Percentiles rank a stretch among this genome's conserved stretches.
These are phyloP conservation scores for Sequoiadendron giganteum DNA, from an alignment of 75 land plant genomes.

Conservation along the genomic window DNA sequence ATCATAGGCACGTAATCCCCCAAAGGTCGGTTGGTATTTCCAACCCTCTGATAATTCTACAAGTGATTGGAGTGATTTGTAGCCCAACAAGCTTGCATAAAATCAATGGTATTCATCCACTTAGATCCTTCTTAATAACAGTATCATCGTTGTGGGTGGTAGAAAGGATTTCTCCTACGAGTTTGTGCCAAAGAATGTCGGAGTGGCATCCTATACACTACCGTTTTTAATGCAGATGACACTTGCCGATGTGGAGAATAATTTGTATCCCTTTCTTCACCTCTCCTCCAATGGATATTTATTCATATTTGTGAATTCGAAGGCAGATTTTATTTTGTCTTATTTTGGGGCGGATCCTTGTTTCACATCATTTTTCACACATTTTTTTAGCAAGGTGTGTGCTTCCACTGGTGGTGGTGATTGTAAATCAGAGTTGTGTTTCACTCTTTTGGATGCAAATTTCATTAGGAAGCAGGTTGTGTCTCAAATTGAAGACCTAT, in stretches of 20 bases:
- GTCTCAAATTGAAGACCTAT: no score
- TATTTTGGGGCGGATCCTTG: no score
- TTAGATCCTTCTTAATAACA: conserved; percentile 56
- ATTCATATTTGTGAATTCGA: conserved; percentile 53
- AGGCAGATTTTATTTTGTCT: no score
- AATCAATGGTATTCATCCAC: conserved; percentile 41
- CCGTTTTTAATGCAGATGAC: conserved; percentile 23
- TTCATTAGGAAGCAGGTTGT: no score
- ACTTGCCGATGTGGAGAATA: conserved; percentile 13
- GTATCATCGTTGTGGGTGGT: conserved; percentile 63
- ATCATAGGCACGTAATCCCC: no score
- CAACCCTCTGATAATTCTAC: conserved; percentile 21
- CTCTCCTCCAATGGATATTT: conserved; percentile 31
- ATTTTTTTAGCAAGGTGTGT: no score
- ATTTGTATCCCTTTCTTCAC: conserved; percentile 35
- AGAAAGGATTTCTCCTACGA: conserved; percentile 34
- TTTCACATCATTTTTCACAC: no score
- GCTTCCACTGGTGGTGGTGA: no score
- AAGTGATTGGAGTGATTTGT: conserved; percentile 43
- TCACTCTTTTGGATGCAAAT: no score
- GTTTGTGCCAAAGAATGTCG: conserved; percentile 21
- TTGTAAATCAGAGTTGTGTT: no score
- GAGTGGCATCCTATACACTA: neutral
- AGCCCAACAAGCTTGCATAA: conserved; percentile 5
- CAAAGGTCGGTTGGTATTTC: conserved; percentile 31